Evolutionary conservation across 1,139 yeast species (phyloP), one percentile per base, ranked within the genome.

Genomic region (Yamadazyma diospyri): DNA sequence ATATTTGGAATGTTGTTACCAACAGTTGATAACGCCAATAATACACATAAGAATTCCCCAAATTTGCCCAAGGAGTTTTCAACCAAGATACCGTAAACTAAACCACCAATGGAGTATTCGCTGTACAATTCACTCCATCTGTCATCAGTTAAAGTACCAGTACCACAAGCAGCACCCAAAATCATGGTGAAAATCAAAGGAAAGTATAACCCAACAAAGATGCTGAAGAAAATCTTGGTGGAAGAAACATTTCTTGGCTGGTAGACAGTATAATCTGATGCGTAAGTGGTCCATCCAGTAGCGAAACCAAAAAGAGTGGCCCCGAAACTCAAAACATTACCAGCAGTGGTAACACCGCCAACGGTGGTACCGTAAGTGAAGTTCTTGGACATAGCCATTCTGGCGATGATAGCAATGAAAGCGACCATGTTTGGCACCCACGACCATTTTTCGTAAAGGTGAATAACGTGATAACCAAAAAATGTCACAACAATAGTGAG

Each of bases 271-370:
- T 88, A 89, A 63, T 88, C 97, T 26, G 95, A 78, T 29, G 96
- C 94, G 51, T 82, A 86, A 16, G 96, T 82, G 37, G 94, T 78
- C 97, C 97, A 88, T 42, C 97, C 97, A 36, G 95, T 77, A 32
- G 96, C 95, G 51, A 83, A 89, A 43, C 97, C 97, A 50, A 74
- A 89, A 43, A 85, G 61, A 31, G 95, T 66, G 54, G 88, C 81
- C 55, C 97, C 97, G 49, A 84, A 87, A 24, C 94, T 79, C 37
- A 89, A 69, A 20, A 87, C 92, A 48, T 61, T 53, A 46, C 89
- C 96, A 28, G 94, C 94, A 34, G 80, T 72, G 27, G 74, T 69
- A 21, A 55, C 46, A 43, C 88, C 87, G 33, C 73, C 68, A 20
- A 54, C 59, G 66, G 71, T 61, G 24, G 53, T 38, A 41, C 69